phyloP scores from a whole-genome alignment of 805 yeast genomes.

The Kuraishia cidri region DNA sequence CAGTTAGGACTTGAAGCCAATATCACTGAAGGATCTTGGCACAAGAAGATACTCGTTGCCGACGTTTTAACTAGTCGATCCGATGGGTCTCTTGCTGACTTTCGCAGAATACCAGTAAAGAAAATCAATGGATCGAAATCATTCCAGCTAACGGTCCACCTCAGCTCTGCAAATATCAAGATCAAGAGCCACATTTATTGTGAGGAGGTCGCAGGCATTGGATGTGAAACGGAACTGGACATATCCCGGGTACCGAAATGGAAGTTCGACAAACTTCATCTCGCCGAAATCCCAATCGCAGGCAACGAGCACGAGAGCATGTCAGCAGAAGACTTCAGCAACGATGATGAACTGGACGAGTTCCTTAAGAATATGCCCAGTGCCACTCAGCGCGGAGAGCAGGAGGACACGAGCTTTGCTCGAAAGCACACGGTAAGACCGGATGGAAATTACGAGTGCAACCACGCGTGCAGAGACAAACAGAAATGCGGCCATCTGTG shows the following conservation, averaged over 20 bases:
- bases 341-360: no score
- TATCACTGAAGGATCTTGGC: no score
- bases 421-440: slow-evolving; percentile 8
- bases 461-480: slow-evolving; percentile 31
- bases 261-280: no score
- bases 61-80: not conserved
- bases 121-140: slow-evolving; percentile 14
- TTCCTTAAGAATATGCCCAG: no score
- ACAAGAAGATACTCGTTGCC: not conserved
- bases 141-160: slow-evolving; percentile 15
- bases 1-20: no score
- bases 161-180: slow-evolving; percentile 10
- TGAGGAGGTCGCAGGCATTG: slow-evolving; percentile 28
- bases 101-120: slow-evolving; percentile 25
- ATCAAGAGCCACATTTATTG: slow-evolving; percentile 22
- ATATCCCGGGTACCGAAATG: no score
- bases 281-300: no score
- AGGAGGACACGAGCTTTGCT: slow-evolving; percentile 2
- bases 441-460: slow-evolving; percentile 27
- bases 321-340: no score
- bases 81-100: slow-evolving; percentile 30
- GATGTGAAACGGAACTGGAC: no score
- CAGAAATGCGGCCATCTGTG: slow-evolving; percentile 35
- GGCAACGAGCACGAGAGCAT: no score
- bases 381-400: not conserved